phyloP scores from a whole-genome alignment of 768 basidiomycete species.

The Lentinus brumalis region DNA sequence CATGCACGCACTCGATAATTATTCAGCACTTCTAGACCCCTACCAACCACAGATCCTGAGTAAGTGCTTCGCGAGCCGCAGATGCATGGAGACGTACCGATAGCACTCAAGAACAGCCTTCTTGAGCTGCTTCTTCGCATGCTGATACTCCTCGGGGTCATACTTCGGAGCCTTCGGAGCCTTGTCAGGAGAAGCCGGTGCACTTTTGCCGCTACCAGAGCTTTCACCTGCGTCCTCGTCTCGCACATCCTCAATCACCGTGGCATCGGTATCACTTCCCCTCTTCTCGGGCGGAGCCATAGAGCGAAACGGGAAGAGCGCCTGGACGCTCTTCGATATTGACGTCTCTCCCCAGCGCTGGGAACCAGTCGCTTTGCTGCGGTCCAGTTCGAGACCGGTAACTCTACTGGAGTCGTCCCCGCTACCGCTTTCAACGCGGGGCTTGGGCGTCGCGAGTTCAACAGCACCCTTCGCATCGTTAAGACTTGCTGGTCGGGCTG shows the following conservation, averaged over 20 bases:
- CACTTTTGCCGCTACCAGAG: neutral
- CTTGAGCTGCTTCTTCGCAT: slow-evolving; percentile 84
- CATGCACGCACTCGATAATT: slow-evolving; percentile 73
- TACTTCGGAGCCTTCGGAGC: slow-evolving; percentile 12
- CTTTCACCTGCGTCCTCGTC: neutral
- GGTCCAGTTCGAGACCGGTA: neutral
- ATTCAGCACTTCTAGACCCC: slow-evolving; percentile 81
- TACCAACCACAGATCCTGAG: slow-evolving; percentile 25
- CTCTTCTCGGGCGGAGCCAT: neutral
- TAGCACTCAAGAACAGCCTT: slow-evolving; percentile 86
- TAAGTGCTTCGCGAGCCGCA: neutral
- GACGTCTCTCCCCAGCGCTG: neutral
- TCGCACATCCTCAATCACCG: neutral
- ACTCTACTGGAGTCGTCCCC: neutral
- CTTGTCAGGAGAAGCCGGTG: slow-evolving; percentile 3
- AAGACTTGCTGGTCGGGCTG: neutral
- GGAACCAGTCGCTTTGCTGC: neutral
- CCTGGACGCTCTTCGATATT: slow-evolving; percentile 9
- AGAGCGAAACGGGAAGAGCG: slow-evolving; percentile 9
- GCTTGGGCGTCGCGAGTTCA: slow-evolving; percentile 5
- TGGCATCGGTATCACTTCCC: slow-evolving; percentile 8
- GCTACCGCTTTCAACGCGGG: neutral
- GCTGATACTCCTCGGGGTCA: slow-evolving; percentile 78
- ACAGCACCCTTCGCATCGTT: neutral
- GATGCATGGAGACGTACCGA: slow-evolving; percentile 43